Base-by-base conservation (phyloP, 306 rosid genomes). In the Boehmeria nivea region DNA sequence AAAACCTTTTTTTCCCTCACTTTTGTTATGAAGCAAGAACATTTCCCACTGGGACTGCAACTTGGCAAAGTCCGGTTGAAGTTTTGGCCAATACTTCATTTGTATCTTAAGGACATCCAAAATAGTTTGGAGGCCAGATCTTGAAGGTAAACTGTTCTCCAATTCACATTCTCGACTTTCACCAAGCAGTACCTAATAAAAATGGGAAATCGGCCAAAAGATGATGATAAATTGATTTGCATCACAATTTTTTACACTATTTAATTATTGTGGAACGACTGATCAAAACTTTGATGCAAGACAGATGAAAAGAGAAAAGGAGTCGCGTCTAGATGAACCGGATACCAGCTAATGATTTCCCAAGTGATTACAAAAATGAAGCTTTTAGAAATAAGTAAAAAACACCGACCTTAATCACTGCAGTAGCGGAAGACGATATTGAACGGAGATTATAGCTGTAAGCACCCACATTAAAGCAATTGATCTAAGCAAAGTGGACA, bases 361-460 rank as follows among this genome's bases (percentile, higher is more conserved):
- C 27, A 22, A 20, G 12, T 11, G 8, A n/a, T n/a, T n/a, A n/a
- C n/a, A n/a, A n/a, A n/a, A n/a, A n/a, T n/a, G n/a, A n/a, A n/a
- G n/a, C n/a, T n/a, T n/a, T n/a, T n/a, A n/a, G 16, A n/a, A 27
- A 16, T 3, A 44, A 4, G 18, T n/a, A 21, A 22, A 60, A 25
- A 19, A 18, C 15, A 27, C 0, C 18, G 4, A 91, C 99, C 99
- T 91, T 85, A 51, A 83, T 75, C 55, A 91, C 99, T 38, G 84
- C 77, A 62, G 96, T 81, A 34, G 99, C 95, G 8, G 99, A 91
- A 42, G 95, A 78, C 3, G 99, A 91, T 68, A 91, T 85, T 45
- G 99, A 84, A 51, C 99, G 99, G 18, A 91, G 95, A 83, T 91
- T 91, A 69, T 91, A 91, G 66, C 99, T 91, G 96, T 81, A 73